Percentiles rank a stretch among this genome's conserved stretches.
Conservation (phyloP, 108 stramenopile genomes). For the Seminavis robusta region DNA sequence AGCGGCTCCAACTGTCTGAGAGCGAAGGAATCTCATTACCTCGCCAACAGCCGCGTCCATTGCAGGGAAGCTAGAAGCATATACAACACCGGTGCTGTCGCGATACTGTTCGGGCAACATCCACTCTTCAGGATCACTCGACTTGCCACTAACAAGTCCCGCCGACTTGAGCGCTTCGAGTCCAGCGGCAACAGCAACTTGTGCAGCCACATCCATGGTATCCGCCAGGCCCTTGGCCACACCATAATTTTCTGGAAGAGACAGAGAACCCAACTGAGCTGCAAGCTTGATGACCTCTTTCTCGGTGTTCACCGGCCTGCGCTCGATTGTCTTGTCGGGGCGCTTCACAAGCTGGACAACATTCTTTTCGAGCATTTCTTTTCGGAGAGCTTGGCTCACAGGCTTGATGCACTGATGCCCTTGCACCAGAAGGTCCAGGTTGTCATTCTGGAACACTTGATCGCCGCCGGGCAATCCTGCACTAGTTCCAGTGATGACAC, state of each 20-base stretch:
- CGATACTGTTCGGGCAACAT: slow-evolving; percentile 86
- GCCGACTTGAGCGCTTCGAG: slow-evolving; percentile 94
- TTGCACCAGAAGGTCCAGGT: slow-evolving; percentile 68
- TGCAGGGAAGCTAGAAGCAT: slow-evolving; percentile 94
- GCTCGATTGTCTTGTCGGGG: slow-evolving; percentile 54
- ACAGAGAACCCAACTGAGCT: slow-evolving; percentile 80
- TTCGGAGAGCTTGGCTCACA: slow-evolving; percentile 52
- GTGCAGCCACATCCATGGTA: slow-evolving; percentile 96
- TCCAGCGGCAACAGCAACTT: slow-evolving; percentile 94
- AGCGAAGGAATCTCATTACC: slow-evolving; percentile 90
- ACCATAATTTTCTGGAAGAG: slow-evolving; percentile 79
- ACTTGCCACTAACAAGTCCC: slow-evolving; percentile 79
- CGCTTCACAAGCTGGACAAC: slow-evolving; percentile 83
- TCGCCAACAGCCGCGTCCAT: slow-evolving; percentile 96
- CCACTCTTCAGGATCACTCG: slow-evolving; percentile 81
- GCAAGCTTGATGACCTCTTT: slow-evolving; percentile 82
- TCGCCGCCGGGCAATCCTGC: slow-evolving; percentile 86
- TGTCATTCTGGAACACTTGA: slow-evolving; percentile 68
- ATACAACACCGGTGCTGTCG: slow-evolving; percentile 93
- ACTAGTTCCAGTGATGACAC: slow-evolving; percentile 94
- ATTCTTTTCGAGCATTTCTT: slow-evolving; percentile 91
- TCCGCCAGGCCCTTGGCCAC: slow-evolving; percentile 83
- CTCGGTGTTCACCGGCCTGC: slow-evolving; percentile 50
- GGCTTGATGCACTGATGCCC: slow-evolving; percentile 83
- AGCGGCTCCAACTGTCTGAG: slow-evolving; percentile 84